Evolutionary conservation across 2,329 filamentous ascomycete species (phyloP).

Genomic region (Aureobasidium namibiae): DNA sequence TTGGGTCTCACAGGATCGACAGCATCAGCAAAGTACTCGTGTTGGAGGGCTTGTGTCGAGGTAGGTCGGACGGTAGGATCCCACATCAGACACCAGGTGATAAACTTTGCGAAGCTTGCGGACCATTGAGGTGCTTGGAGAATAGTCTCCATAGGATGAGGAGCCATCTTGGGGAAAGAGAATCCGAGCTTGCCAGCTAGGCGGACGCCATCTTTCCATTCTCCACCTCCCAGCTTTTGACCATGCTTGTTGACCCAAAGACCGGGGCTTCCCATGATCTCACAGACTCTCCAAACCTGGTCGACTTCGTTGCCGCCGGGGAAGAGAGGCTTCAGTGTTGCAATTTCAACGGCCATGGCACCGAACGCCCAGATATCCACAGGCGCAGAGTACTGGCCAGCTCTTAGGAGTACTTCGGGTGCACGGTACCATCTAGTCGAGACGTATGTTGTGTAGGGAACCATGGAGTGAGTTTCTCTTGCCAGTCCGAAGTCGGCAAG

Average conservation of each 20-base stretch:
- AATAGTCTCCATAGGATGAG: slow-evolving; percentile 91
- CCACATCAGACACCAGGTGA: slow-evolving; percentile 99
- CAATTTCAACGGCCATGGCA: slow-evolving; percentile 97
- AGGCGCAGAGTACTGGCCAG: slow-evolving; percentile 92
- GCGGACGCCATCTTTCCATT: slow-evolving; percentile 91
- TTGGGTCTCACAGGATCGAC: slow-evolving; percentile 88
- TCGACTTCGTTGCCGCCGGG: slow-evolving; percentile 97
- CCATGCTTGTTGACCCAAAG: slow-evolving; percentile 96
- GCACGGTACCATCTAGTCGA: slow-evolving; percentile 94
- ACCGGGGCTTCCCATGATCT: slow-evolving; percentile 98
- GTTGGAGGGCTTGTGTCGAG: slow-evolving; percentile 84
- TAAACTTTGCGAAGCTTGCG: slow-evolving; percentile 75
- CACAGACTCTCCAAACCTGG: slow-evolving; percentile 96
- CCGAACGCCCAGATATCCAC: slow-evolving; percentile 98
- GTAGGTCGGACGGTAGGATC: slow-evolving; percentile 88
- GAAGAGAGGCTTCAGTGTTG: slow-evolving; percentile 92
- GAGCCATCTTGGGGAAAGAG: slow-evolving; percentile 98
- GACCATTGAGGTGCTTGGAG: slow-evolving; percentile 89
- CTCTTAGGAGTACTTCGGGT: slow-evolving; percentile 85
- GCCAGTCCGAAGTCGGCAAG: slow-evolving; percentile 97
- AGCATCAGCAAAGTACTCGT: slow-evolving; percentile 91
- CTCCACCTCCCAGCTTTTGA: slow-evolving; percentile 79
- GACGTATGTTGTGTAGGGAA: slow-evolving; percentile 96
- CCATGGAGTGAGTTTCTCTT: slow-evolving; percentile 92
- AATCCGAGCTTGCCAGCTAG: slow-evolving; percentile 94